Base-by-base conservation (phyloP, 208 protist genomes). In the Acanthamoeba lenticulata region DNA sequence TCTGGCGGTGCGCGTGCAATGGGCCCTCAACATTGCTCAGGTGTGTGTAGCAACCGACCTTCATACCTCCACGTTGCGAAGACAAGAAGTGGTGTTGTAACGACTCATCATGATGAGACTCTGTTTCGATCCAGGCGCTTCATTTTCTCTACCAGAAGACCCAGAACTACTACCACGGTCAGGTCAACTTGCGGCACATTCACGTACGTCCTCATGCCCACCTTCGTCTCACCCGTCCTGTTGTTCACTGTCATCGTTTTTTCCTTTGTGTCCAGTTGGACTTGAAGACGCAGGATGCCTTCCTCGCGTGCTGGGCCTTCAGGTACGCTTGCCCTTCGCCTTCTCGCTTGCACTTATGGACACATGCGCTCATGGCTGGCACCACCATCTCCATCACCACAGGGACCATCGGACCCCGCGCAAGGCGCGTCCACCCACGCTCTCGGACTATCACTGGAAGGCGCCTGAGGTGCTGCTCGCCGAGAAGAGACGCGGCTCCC, bases 371-470 rank as follows among this genome's bases (percentile, higher is more conserved):
- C 49, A 57, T 57, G 49, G 49, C 49, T 57, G 13, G 19, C 49
- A 57, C 49, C 49, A 24, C 13, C 49, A 57, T 19, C 9, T 19
- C 36, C 32, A 3, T 40, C 24, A 2, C 1, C 4, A 1, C 36
- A 81, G 72, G 72, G 47, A 27, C n/a, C 47, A 52, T 38, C 72
- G 72, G 29, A 9, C 72, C 42, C 42, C 2, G 5, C 72, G 72
- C 42, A 19, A 17, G 40, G 72, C 19, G 36, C 72, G 72, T 21
- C 72, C 72, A 2, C 72, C 72, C 40, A 81, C 72, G n/a, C 72
- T 81, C 1, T 81, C 72, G 15, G 72, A 81, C 42, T 81, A 36
- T 38, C 21, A 81, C 40, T 81, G 72, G 72, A 81, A 81, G 72
- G 72, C 72, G 2, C 72, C 72, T 6, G 72, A 81, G 72, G 72